Base-by-base conservation (phyloP, 257 asterid genomes). In the Plantago ovata region DNA sequence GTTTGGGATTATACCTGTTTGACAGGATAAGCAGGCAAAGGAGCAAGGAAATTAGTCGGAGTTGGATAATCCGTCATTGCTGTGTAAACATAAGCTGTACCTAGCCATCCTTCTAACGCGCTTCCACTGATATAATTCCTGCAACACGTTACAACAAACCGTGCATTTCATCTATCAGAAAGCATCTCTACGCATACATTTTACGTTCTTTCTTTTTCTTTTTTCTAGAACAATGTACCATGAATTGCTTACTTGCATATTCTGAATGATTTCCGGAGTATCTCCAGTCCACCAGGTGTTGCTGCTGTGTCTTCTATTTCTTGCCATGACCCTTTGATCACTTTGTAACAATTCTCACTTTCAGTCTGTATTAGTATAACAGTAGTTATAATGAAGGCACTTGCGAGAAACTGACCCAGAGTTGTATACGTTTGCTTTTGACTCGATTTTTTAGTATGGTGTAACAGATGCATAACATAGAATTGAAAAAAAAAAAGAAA, bases 51-150 rank as follows among this genome's bases (percentile, higher is more conserved):
- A 71, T 83, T 83, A 38, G 86, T 51, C 28, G 89, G 86, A 47
- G 90, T 91, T 57, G 96, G 98, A 72, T 91, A 91, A 73, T 91
- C 98, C 15, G 96, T 87, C 98, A 91, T 91, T 65, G 95, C 96
- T 9, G 95, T 75, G 73, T 87, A 91, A 24, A 64, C 38, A 32
- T 12, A 81, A 9, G 96, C 96, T 20, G 89, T 80, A 0, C 32
- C 12, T 12, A 91, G 71, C 98, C 96, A 91, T 67, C 65, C 38
- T 48, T 64, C 71, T 15, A 91, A 67, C 52, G 23, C 24, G 6
- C 38, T 81, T 65, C 14, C 79, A 53, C 75, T 59, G 7, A 76
- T 79, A 41, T 64, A 57, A 66, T 87, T 82, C 79, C 96, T 91
- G 80, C 40, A 5, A 0, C 4, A 13, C 36, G 59, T 49, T 47